Evolutionary conservation across 2,329 filamentous ascomycete genomes (phyloP).

Genomic region (Fusarium fracticaudum): DNA sequence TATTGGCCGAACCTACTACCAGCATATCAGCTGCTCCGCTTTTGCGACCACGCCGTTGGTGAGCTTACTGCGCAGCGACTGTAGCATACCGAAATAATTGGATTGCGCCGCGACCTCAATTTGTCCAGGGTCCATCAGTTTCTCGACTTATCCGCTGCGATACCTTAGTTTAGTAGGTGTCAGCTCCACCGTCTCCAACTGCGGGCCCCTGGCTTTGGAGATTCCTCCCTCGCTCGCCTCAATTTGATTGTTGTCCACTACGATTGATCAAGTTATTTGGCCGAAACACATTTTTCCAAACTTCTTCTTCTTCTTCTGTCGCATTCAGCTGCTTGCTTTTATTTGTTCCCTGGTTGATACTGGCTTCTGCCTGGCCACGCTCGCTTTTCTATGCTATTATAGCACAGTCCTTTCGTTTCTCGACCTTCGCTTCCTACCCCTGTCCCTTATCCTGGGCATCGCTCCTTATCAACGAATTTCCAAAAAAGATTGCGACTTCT

Average conservation of each 20-base stretch:
- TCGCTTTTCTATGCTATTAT: slow-evolving; percentile 37
- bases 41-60: slow-evolving; percentile 24
- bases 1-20: slow-evolving; percentile 14
- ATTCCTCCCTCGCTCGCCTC: slow-evolving; percentile 32
- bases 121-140: slow-evolving; percentile 31
- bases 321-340: slow-evolving; percentile 18
- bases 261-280: slow-evolving; percentile 25
- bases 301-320: slow-evolving; percentile 14
- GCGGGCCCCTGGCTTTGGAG: slow-evolving; percentile 34
- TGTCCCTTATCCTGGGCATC: slow-evolving; percentile 29
- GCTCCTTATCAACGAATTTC: slow-evolving; percentile 33
- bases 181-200: slow-evolving; percentile 39
- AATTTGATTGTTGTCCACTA: slow-evolving; percentile 17
- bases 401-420: slow-evolving; percentile 29
- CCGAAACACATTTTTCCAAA: slow-evolving; percentile 10
- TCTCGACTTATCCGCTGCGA: slow-evolving; percentile 5
- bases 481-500: slow-evolving; percentile 25
- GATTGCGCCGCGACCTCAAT: slow-evolving; percentile 30
- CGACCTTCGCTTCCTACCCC: slow-evolving; percentile 24
- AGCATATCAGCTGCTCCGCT: slow-evolving; percentile 34
- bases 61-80: slow-evolving; percentile 27
- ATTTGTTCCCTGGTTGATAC: slow-evolving; percentile 17
- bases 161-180: background rate
- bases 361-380: slow-evolving; percentile 22
- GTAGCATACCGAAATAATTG: slow-evolving; percentile 23